Evolutionary conservation across 345 rosid genomes (phyloP).

Genomic region (Angophora floribunda): DNA sequence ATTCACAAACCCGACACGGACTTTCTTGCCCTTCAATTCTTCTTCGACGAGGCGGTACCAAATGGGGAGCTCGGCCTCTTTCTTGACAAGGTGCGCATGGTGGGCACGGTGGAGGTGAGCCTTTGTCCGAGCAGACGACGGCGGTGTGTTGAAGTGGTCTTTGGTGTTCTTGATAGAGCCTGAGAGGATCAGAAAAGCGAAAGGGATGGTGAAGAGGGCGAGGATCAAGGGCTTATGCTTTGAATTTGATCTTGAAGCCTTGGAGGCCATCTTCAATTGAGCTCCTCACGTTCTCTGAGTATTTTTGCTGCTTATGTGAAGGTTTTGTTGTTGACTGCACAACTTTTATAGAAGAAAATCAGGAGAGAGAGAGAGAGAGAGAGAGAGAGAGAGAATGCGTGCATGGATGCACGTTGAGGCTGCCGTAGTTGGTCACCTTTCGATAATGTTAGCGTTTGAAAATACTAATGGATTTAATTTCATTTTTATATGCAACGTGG

Average conservation of each 20-base stretch:
- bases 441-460: not conserved
- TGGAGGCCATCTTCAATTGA: constrained; percentile 22
- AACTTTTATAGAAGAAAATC: not conserved
- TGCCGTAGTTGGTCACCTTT: not conserved
- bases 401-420: constrained; percentile 31
- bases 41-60: constrained; percentile 32
- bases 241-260: constrained; percentile 3
- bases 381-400: not conserved
- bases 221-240: constrained; percentile 20
- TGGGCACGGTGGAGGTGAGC: not conserved
- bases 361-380: no score
- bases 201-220: constrained; percentile 32
- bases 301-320: not conserved
- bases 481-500: not conserved
- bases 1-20: constrained; percentile 59
- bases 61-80: constrained; percentile 3
- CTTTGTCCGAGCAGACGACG: not conserved
- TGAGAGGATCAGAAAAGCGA: constrained; percentile 18
- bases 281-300: not conserved
- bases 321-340: not conserved
- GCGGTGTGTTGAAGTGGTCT: not conserved
- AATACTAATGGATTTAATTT: not conserved
- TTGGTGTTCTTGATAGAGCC: not conserved
- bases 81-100: not conserved
- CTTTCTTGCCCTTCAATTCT: constrained; percentile 7